Percentiles rank a stretch among this genome's conserved stretches.
Evolutionary conservation across 495 filamentous ascomycete genomes (phyloP).

Genomic region (Hyphodiscus hymeniophilus): DNA sequence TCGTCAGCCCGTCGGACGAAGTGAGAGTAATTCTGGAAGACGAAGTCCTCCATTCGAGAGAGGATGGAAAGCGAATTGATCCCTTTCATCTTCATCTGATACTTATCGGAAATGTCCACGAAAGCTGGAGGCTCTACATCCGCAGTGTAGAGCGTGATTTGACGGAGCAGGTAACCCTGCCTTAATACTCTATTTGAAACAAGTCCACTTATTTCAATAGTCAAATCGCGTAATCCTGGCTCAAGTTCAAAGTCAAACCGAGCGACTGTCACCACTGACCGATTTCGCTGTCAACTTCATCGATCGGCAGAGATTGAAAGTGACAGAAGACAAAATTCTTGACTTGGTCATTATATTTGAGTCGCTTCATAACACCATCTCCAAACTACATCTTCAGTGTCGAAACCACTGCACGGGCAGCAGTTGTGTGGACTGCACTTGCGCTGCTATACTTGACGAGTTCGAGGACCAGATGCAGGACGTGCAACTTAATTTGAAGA

Average conservation of each 20-base stretch:
- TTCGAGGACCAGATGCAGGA: conserved; percentile 10
- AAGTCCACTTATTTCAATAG: not conserved
- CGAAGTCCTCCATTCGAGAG: not conserved
- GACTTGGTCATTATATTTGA: conserved; percentile 15
- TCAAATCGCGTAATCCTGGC: conserved; percentile 10
- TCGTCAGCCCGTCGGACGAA: conserved; percentile 9
- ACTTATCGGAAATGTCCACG: conserved; percentile 10
- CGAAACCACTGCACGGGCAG: not conserved
- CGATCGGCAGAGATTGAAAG: conserved; percentile 16
- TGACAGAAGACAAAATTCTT: conserved; percentile 11
- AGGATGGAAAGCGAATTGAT: not conserved
- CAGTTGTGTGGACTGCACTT: not conserved
- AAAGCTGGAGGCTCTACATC: conserved; percentile 15
- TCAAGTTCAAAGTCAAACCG: conserved; percentile 1
- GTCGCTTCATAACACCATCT: conserved; percentile 1
- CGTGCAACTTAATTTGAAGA: conserved; percentile 5
- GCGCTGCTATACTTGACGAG: conserved; percentile 2
- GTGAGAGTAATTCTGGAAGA: not conserved
- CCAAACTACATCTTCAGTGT: conserved; percentile 2
- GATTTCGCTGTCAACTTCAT: conserved; percentile 15
- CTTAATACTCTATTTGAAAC: not conserved
- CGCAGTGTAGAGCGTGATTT: conserved; percentile 5
- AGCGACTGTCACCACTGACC: conserved; percentile 12
- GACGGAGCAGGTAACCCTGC: not conserved
- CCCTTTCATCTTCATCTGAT: conserved; percentile 12